Conservation (phyloP, 345 rosid genomes). For the Punica granatum region DNA sequence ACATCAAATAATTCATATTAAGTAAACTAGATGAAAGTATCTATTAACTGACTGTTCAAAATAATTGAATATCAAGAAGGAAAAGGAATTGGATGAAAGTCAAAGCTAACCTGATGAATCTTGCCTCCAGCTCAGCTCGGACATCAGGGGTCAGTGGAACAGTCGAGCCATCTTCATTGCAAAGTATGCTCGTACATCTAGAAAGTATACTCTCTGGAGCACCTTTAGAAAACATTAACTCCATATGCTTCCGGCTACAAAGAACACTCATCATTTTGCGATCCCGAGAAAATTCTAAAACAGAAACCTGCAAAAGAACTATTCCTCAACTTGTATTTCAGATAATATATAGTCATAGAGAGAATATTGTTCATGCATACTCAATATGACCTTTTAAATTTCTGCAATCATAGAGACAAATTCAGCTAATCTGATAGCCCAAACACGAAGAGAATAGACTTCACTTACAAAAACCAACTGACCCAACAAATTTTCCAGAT, state of each 20-base stretch:
- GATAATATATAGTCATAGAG: background rate
- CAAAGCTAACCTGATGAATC: slow-evolving; percentile 38
- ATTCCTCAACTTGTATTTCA: slow-evolving; percentile 3
- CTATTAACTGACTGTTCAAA: no score
- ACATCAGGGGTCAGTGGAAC: slow-evolving; percentile 59
- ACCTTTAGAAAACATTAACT: slow-evolving; percentile 87
- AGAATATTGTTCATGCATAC: background rate
- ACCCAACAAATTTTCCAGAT: background rate
- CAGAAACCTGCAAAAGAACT: slow-evolving; percentile 54
- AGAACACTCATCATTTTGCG: slow-evolving; percentile 99
- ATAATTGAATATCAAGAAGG: background rate
- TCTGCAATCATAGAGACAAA: background rate
- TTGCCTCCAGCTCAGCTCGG: slow-evolving; percentile 71
- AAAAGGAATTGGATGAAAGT: background rate
- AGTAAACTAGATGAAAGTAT: no score
- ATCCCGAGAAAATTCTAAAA: slow-evolving; percentile 92
- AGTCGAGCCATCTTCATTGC: slow-evolving; percentile 78
- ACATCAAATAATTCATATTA: background rate
- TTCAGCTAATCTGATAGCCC: background rate
- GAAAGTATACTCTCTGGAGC: slow-evolving; percentile 93
- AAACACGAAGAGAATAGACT: background rate
- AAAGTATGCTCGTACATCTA: slow-evolving; percentile 71
- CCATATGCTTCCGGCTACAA: slow-evolving; percentile 63
- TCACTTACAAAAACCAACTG: background rate
- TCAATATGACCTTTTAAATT: background rate